Percentiles rank a stretch among this genome's conserved stretches.
Conservation (phyloP, 345 rosid species). For the Citrus australasica region DNA sequence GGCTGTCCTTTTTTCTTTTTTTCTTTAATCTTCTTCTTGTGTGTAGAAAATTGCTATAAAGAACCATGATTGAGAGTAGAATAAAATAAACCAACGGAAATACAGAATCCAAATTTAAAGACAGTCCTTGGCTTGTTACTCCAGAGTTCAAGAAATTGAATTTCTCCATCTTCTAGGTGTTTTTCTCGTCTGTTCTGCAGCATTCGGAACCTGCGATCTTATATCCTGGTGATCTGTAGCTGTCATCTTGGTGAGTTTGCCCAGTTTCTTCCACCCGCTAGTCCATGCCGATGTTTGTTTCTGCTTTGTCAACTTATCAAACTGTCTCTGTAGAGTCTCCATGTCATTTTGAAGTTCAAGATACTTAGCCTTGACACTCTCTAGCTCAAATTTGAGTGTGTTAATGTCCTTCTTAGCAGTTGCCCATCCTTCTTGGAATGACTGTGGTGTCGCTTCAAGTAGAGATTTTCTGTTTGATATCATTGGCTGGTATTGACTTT, state of each 20-base stretch:
- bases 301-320: constrained; percentile 69
- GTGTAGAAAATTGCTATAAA: not conserved
- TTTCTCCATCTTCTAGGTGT: constrained; percentile 95
- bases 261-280: constrained; percentile 89
- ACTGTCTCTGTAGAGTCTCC: constrained; percentile 84
- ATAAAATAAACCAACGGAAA: not conserved
- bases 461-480: constrained; percentile 73
- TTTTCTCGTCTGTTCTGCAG: constrained; percentile 55
- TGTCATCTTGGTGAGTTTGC: constrained; percentile 73
- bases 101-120: not conserved
- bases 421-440: constrained; percentile 97
- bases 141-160: constrained; percentile 60
- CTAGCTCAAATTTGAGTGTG: constrained; percentile 86
- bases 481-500: constrained; percentile 65
- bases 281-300: constrained; percentile 73
- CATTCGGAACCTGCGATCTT: constrained; percentile 43
- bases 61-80: not conserved
- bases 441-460: constrained; percentile 84
- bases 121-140: not conserved
- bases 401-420: constrained; percentile 90
- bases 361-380: constrained; percentile 77
- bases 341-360: constrained; percentile 82
- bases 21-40: no score
- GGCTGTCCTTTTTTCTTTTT: not conserved
- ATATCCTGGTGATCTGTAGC: constrained; percentile 53